Base-by-base conservation (phyloP, 345 rosid genomes). In the Eucalyptus paniculata region DNA sequence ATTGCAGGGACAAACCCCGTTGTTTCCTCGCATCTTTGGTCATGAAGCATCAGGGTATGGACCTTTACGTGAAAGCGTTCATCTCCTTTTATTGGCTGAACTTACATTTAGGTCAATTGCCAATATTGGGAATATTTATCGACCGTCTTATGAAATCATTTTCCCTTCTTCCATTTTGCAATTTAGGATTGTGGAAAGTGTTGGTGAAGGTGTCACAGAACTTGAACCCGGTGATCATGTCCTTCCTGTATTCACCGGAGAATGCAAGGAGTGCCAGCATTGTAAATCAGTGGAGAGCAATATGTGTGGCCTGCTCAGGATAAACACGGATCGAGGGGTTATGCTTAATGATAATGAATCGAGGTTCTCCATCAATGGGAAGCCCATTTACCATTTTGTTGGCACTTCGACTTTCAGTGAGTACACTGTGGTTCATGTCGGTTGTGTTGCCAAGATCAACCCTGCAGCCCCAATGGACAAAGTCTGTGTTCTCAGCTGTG, bases 401-500 rank as follows among this genome's bases (percentile, higher is more conserved):
- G 93, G 94, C 53, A 93, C 94, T 42, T 93, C 94, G 34, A 93
- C 94, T 24, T 93, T 92, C 83, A 92, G 94, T 60, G 91, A 92
- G 81, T 91, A 92, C 89, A 94, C 95, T 23, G 93, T 92, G 24
- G 87, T 90, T 60, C 94, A 94, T 58, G 90, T 81, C 26, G 94
- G 93, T 5, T 93, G 92, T 88, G 88, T 92, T 6, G 94, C 94
- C 77, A 94, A 94, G 93, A 91, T 94, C 92, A 90, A 94, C 62
- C 94, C 95, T 13, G 89, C 40, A 15, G 94, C 95, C 86, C 95
- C 95, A 3, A 80, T 92, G 6, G 94, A 93, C 91, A 94, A 93
- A 94, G 93, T 93, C 50, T 93, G 92, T 62, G 81, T 93, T 67
- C 93, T 94, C 47, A 91, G 95, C 88, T 94, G 94, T 9, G 94